Evolutionary conservation across 441 rosid genomes (phyloP), one percentile per base, ranked within the genome.

Genomic region (Melastoma candidum): DNA sequence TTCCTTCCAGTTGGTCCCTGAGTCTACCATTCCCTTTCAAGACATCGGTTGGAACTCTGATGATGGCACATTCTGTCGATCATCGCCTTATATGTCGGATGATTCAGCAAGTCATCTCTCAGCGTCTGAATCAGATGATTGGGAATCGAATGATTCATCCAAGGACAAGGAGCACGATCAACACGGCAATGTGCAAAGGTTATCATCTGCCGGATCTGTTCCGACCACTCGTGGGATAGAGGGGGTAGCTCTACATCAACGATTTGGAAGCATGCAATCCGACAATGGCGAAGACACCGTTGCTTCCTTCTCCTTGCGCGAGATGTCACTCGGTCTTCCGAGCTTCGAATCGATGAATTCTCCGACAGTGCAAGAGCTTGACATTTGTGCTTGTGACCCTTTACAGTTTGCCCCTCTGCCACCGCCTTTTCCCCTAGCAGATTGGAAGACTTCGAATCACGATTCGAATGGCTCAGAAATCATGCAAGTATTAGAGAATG

Each of bases 1-100:
- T 56, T 77, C 94, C 3, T 92, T 92, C 71, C 98, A 88, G 68
- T 68, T 92, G 80, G 94, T 92, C 47, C 95, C 96, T 14, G 87
- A 78, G 60, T 55, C 78, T 73, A 62, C 71, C 60, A 44, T 69
- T 54, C 59, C 70, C 25, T 39, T 65, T 57, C 74, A 22, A 51
- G 77, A 73, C 45, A 51, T 47, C 53, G 63, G 58, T 68, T 82
- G 69, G 9, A 84, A 73, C 63, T 82, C 96, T 49, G 96, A 87
- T 50, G 95, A 79, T 17, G 94, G 82, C 66, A 84, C 95, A 10
- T 87, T 92, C 69, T 84, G 89, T 60, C 75, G 84, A 69, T 92
- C 96, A 45, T 79, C 93, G 51, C 84, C 88, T 51, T 67, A 56
- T 71, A 61, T 71, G 61, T 88, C 96, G 10, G 92, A 92, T 66